Percentiles rank a stretch among this genome's conserved stretches.
These are phyloP conservation scores for Acorus gramineus DNA, from an alignment of 106 monocot species.

Conservation along the genomic window DNA sequence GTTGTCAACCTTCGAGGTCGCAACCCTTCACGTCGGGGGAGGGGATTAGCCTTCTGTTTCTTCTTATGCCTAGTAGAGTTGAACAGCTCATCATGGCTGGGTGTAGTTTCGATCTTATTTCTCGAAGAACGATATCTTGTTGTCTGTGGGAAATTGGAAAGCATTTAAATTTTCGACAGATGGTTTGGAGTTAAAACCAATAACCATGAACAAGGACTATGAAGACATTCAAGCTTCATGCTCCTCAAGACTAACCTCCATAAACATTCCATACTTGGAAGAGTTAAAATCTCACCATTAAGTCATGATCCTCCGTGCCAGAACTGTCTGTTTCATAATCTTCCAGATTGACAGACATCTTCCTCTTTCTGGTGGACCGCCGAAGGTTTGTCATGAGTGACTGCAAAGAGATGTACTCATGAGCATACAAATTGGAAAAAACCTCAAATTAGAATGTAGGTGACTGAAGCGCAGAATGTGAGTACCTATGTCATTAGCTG, in stretches of 20 bases:
- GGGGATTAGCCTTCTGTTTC: conserved; percentile 16
- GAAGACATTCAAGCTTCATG: conserved; percentile 4
- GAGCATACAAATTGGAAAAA: background rate
- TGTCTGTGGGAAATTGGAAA: conserved; percentile 29
- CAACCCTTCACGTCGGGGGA: conserved; percentile 82
- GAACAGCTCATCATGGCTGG: conserved; percentile 39
- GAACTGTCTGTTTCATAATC: conserved; percentile 88
- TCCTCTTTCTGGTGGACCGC: conserved; percentile 93
- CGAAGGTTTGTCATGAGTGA: conserved; percentile 62
- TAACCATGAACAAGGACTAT: background rate
- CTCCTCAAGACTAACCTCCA: conserved; percentile 27
- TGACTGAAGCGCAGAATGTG: background rate
- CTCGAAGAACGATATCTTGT: conserved; percentile 61
- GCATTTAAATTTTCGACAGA: background rate
- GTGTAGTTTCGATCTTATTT: conserved; percentile 48
- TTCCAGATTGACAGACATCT: conserved; percentile 67
- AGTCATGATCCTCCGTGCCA: conserved; percentile 74
- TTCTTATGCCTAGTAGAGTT: conserved; percentile 35
- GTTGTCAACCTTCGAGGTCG: conserved; percentile 59
- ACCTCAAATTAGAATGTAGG: background rate
- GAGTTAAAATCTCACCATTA: conserved; percentile 84
- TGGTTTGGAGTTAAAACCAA: too few relatives aligned
- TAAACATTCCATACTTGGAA: conserved; percentile 34
- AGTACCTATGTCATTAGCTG: too few relatives aligned
- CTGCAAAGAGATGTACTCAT: conserved; percentile 22